Evolutionary conservation across 805 yeast genomes (phyloP).

Genomic region (Metschnikowia matae): DNA sequence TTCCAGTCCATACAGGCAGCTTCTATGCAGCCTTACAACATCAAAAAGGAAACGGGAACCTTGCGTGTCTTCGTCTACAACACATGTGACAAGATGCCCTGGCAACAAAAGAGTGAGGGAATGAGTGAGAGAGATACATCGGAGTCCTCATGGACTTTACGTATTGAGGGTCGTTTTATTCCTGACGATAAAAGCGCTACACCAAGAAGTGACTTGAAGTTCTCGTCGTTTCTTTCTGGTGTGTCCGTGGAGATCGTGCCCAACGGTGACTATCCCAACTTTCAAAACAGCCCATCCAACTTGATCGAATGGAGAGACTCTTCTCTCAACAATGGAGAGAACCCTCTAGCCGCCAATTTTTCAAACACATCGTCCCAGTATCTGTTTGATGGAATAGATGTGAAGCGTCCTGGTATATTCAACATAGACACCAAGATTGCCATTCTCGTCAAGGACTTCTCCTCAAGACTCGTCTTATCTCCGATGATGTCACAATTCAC

Average conservation of each 20-base stretch:
- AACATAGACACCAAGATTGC: slow-evolving; percentile 63
- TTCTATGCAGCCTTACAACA: slow-evolving; percentile 35
- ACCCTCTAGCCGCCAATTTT: slow-evolving; percentile 18
- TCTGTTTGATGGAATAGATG: slow-evolving; percentile 81
- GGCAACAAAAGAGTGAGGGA: slow-evolving; percentile 49
- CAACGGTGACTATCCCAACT: slow-evolving; percentile 35
- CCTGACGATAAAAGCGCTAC: slow-evolving; percentile 19
- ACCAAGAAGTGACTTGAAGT: slow-evolving; percentile 12
- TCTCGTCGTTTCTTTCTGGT: slow-evolving; percentile 65
- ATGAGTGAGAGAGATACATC: slow-evolving; percentile 9
- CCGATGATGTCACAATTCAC: slow-evolving; percentile 62
- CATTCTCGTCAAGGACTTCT: slow-evolving; percentile 67
- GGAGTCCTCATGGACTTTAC: slow-evolving; percentile 73
- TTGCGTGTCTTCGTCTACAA: slow-evolving; percentile 81
- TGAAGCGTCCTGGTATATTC: slow-evolving; percentile 68
- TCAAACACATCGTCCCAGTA: slow-evolving; percentile 18
- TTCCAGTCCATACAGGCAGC: slow-evolving; percentile 61
- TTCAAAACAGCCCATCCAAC: slow-evolving; percentile 30
- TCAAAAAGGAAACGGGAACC: slow-evolving; percentile 47
- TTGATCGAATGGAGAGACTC: slow-evolving; percentile 91
- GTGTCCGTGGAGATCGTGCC: slow-evolving; percentile 71
- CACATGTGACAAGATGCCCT: slow-evolving; percentile 80
- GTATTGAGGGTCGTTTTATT: slow-evolving; percentile 81
- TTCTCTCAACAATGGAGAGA: slow-evolving; percentile 19
- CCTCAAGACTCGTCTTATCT: slow-evolving; percentile 61